These are phyloP conservation scores for Gymnopus androsaceus DNA, from an alignment of 1,284 basidiomycete species.

Conservation along the genomic window DNA sequence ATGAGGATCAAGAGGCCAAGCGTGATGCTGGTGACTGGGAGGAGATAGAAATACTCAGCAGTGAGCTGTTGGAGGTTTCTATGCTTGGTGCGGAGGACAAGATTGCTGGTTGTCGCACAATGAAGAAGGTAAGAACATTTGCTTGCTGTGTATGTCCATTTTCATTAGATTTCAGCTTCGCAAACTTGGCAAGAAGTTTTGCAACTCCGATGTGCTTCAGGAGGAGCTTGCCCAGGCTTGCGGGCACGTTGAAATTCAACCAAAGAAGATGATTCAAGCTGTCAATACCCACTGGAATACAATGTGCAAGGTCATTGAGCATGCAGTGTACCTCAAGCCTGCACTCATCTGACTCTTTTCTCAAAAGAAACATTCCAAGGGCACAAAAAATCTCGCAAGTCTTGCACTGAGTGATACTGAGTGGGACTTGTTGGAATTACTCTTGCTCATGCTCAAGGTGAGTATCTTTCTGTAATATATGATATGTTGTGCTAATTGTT, in stretches of 20 bases:
- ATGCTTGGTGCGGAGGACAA: background rate
- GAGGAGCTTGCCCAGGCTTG: background rate
- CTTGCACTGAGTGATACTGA: conserved; percentile 1
- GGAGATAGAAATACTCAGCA: background rate
- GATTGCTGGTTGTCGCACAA: background rate
- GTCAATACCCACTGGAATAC: conserved; percentile 20
- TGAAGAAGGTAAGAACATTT: background rate
- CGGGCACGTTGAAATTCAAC: background rate
- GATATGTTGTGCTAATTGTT: background rate
- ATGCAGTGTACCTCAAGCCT: conserved; percentile 8
- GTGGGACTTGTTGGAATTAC: conserved; percentile 11
- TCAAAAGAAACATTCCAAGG: background rate
- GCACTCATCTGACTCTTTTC: conserved; percentile 9
- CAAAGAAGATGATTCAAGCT: conserved; percentile 10
- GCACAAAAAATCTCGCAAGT: background rate
- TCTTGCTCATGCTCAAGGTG: background rate
- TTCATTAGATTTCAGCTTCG: background rate
- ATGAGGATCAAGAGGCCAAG: background rate
- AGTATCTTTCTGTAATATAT: background rate
- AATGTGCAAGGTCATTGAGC: conserved; percentile 10
- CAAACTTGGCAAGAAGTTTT: conserved; percentile 5
- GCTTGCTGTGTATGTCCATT: background rate
- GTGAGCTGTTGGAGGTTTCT: background rate
- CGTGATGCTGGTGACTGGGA: background rate
- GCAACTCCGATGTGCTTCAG: background rate